A percentile compares a stretch with the other conserved stretches of the same genome.
Conservation (phyloP, 2,329 filamentous ascomycete species). For the Berkeleyomyces basicola region DNA sequence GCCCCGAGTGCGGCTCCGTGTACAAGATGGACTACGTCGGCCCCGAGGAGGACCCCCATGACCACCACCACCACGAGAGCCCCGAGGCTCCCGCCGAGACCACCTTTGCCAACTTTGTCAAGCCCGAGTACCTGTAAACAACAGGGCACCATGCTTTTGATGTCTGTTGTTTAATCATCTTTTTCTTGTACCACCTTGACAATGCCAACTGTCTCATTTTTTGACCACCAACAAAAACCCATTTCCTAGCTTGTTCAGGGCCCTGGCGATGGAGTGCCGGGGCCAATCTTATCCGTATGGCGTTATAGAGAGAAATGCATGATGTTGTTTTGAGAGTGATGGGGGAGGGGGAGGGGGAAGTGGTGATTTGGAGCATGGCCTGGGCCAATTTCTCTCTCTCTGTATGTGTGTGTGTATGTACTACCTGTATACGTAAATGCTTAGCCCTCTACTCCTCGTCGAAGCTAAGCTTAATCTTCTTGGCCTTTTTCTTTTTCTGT, state of each 20-base stretch:
- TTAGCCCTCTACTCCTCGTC: slow-evolving; percentile 34
- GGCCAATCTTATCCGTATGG: background rate
- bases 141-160: background rate
- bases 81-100: slow-evolving; percentile 56
- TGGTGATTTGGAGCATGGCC: background rate
- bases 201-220: slow-evolving; percentile 3
- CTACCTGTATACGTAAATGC: background rate
- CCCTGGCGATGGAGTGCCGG: background rate
- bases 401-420: background rate
- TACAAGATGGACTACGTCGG: slow-evolving; percentile 98
- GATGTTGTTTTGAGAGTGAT: background rate
- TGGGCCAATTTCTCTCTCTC: background rate
- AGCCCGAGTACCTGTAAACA: slow-evolving; percentile 76
- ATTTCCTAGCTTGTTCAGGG: background rate
- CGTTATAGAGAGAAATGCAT: slow-evolving; percentile 3
- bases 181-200: background rate
- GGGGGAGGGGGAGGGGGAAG: background rate
- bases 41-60: slow-evolving; percentile 55
- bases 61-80: slow-evolving; percentile 43
- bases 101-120: slow-evolving; percentile 92
- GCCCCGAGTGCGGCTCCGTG: slow-evolving; percentile 88
- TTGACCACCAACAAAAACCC: background rate
- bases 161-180: background rate
- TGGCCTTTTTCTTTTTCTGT: slow-evolving; percentile 34
- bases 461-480: slow-evolving; percentile 54